A percentile compares a stretch with the other conserved stretches of the same genome.
Evolutionary conservation across 2,329 filamentous ascomycete genomes (phyloP).

Genomic region (Zymoseptoria passerinii): DNA sequence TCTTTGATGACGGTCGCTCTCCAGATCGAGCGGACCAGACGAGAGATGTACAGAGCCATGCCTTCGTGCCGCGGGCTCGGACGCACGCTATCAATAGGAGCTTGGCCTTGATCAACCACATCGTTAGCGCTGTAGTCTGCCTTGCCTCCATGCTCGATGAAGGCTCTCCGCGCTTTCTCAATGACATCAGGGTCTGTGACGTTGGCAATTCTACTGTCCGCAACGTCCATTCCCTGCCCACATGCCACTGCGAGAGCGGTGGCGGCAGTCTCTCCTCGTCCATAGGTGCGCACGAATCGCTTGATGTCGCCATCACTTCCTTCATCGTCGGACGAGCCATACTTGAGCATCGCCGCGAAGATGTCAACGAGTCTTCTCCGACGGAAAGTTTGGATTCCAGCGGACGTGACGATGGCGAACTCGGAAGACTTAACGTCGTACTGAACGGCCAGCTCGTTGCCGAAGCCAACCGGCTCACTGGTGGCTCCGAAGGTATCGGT

Average conservation of each 20-base stretch:
- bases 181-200: slow-evolving; percentile 77
- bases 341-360: slow-evolving; percentile 73
- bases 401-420: slow-evolving; percentile 85
- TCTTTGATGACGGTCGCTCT: slow-evolving; percentile 63
- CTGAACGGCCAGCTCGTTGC: slow-evolving; percentile 93
- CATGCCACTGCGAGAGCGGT: slow-evolving; percentile 91
- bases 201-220: slow-evolving; percentile 59
- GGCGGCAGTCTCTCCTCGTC: slow-evolving; percentile 78
- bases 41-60: slow-evolving; percentile 75
- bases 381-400: slow-evolving; percentile 77
- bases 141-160: slow-evolving; percentile 87
- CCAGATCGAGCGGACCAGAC: slow-evolving; percentile 86
- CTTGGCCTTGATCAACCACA: slow-evolving; percentile 49
- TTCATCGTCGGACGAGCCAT: slow-evolving; percentile 57
- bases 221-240: slow-evolving; percentile 79
- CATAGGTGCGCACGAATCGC: slow-evolving; percentile 77
- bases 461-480: slow-evolving; percentile 65
- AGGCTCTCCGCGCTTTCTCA: slow-evolving; percentile 75
- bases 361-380: slow-evolving; percentile 82
- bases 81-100: slow-evolving; percentile 71
- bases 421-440: slow-evolving; percentile 78
- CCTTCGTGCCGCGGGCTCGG: slow-evolving; percentile 87
- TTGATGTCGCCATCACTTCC: slow-evolving; percentile 74
- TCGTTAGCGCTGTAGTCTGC: slow-evolving; percentile 75
- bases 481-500: slow-evolving; percentile 65